Evolutionary conservation across 441 rosid genomes (phyloP), one percentile per base, ranked within the genome.

Genomic region (Eutrema salsugineum): DNA sequence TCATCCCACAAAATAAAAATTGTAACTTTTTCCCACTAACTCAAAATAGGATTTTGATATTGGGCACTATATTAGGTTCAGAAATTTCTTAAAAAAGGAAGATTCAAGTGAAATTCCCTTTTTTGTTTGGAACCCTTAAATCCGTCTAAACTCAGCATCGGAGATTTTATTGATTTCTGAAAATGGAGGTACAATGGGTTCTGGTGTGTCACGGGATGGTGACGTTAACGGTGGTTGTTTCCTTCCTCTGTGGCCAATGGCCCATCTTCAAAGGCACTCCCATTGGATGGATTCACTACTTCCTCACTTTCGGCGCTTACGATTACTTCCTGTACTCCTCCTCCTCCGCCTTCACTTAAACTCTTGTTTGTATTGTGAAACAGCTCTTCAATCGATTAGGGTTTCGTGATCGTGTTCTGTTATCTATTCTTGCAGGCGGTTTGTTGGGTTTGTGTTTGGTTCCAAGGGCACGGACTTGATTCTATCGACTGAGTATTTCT

Each of bases 211-310:
- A 91, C 38, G 94, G 96, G 69, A 35, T 89, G 53, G 40, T 76
- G 30, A 93, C 96, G 38, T 73, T 88, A 27, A 39, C 83, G 27
- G 89, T 90, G 28, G 85, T 88, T 38, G 70, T 90, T 68, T 86
- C 99, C 3, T 89, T 95, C 81, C 90, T 95, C 44, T 95, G 98
- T 65, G 97, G 99, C 8, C 98, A 90, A 68, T 92, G 96, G 95
- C 98, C 97, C 4, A 84, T 95, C 83, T 92, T 95, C 76, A 79
- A 82, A 20, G 87, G 88, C 83, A 95, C 98, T 16, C 93, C 93
- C 24, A 81, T 95, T 77, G 80, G 84, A 57, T 79, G 83, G 77
- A 77, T 92, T 85, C 89, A 92, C 71, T 58, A 73, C 82, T 95
- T 91, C 82, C 75, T 95, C 96, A 91, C 99, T 64, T 89, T 74